These are phyloP conservation scores for Herpetomonas tarakana DNA, from an alignment of 208 protist species.

Conservation along the genomic window DNA sequence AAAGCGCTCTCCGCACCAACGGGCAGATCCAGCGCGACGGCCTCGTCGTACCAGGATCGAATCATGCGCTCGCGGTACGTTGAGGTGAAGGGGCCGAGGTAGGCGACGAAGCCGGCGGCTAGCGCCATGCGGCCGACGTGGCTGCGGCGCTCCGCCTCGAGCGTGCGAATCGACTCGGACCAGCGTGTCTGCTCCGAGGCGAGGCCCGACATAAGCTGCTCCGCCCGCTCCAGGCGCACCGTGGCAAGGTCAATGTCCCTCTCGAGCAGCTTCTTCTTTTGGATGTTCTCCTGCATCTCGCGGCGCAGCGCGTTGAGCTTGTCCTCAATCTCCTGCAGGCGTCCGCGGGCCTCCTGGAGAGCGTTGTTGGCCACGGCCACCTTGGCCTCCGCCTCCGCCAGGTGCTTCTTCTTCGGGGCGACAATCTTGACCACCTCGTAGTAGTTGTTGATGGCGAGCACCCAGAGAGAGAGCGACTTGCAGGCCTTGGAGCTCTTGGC, in stretches of 20 bases:
- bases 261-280: slow-evolving; percentile 90
- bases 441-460: slow-evolving; percentile 94
- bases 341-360: slow-evolving; percentile 62
- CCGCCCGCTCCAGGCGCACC: slow-evolving; percentile 83
- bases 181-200: slow-evolving; percentile 87
- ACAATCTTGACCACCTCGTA: slow-evolving; percentile 91
- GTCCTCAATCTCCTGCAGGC: slow-evolving; percentile 80
- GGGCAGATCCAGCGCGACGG: slow-evolving; percentile 59
- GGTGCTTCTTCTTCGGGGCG: slow-evolving; percentile 73
- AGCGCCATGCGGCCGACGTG: slow-evolving; percentile 81
- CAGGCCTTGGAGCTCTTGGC: slow-evolving; percentile 93
- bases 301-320: slow-evolving; percentile 73
- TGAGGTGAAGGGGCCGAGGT: slow-evolving; percentile 90
- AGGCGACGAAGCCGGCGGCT: slow-evolving; percentile 90
- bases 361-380: slow-evolving; percentile 68
- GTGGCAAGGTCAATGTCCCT: slow-evolving; percentile 91
- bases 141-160: slow-evolving; percentile 50
- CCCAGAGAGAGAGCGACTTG: slow-evolving; percentile 95
- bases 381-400: slow-evolving; percentile 85
- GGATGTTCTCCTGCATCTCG: slow-evolving; percentile 86
- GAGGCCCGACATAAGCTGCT: slow-evolving; percentile 88
- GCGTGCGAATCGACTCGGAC: slow-evolving; percentile 52
- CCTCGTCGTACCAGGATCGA: slow-evolving; percentile 60
- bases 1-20: slow-evolving; percentile 59
- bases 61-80: slow-evolving; percentile 83